Percentiles rank a stretch among this genome's conserved stretches.
Evolutionary conservation across 257 asterid species (phyloP).

Genomic region (Solanum appendiculatum): DNA sequence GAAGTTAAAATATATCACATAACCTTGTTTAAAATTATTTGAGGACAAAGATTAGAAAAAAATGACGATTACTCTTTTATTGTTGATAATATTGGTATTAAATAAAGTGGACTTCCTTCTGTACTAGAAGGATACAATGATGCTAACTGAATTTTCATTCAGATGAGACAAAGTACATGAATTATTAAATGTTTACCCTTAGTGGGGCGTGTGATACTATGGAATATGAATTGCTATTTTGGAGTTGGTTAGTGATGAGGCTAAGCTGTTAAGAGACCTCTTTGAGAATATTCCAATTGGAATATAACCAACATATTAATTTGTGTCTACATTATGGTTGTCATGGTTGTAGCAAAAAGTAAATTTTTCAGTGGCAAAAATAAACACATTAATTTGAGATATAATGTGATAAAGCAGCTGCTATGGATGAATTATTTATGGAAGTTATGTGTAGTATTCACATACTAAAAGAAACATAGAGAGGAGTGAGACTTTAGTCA

Average conservation of each 20-base stretch:
- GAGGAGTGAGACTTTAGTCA: too few species aligned
- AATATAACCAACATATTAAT: too few species aligned
- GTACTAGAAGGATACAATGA: background rate
- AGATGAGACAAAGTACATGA: background rate
- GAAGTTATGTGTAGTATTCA: too few species aligned
- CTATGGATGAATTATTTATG: too few species aligned
- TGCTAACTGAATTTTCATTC: background rate
- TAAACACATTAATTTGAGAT: background rate
- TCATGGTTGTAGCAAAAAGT: background rate
- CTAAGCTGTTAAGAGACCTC: background rate
- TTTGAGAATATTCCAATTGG: background rate
- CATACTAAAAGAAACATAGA: too few species aligned
- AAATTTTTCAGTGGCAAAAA: background rate
- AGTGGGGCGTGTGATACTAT: background rate
- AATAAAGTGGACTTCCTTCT: background rate
- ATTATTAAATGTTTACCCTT: background rate
- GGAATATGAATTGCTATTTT: background rate
- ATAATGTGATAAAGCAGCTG: background rate
- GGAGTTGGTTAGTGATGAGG: background rate
- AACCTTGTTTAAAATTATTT: too few species aligned
- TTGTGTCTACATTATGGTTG: background rate
- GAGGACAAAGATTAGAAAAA: too few species aligned
- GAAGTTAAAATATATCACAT: too few species aligned
- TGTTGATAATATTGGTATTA: background rate
- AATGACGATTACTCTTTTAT: too few species aligned